Evolutionary conservation across 441 rosid species (phyloP).

Genomic region (Macaranga tanarius): DNA sequence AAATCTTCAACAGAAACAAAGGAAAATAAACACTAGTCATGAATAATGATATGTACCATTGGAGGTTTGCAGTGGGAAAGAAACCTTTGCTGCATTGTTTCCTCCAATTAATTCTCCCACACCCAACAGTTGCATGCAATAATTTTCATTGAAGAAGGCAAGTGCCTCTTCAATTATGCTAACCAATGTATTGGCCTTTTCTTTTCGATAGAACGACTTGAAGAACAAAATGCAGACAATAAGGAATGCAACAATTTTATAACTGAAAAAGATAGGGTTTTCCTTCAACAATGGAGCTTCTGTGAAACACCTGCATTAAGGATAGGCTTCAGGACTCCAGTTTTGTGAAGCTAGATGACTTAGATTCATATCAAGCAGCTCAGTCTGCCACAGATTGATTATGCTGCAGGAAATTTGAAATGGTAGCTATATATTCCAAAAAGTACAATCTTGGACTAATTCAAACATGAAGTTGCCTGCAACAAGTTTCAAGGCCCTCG

Average conservation of each 20-base stretch:
- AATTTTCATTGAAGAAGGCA: neutral
- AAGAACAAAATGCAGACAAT: neutral
- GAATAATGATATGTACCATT: neutral
- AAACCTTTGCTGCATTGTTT: neutral
- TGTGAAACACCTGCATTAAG: neutral
- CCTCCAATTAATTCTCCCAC: neutral
- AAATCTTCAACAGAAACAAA: neutral
- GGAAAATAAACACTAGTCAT: neutral
- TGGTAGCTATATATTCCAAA: neutral
- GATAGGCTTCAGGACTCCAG: neutral
- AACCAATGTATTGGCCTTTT: slow-evolving; percentile 1
- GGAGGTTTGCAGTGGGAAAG: neutral
- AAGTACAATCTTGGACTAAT: neutral
- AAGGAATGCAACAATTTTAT: neutral
- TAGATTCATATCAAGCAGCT: neutral
- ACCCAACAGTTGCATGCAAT: neutral
- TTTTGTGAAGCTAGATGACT: neutral
- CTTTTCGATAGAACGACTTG: neutral
- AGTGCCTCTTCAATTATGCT: neutral
- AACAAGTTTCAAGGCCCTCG: neutral
- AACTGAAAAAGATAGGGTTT: neutral
- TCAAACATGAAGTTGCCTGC: neutral
- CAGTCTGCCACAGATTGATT: neutral
- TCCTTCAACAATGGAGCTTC: neutral
- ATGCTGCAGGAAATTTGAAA: slow-evolving; percentile 3